These are phyloP conservation scores for Daldinia decipiens DNA, from an alignment of 495 filamentous ascomycete genomes.

Conservation along the genomic window DNA sequence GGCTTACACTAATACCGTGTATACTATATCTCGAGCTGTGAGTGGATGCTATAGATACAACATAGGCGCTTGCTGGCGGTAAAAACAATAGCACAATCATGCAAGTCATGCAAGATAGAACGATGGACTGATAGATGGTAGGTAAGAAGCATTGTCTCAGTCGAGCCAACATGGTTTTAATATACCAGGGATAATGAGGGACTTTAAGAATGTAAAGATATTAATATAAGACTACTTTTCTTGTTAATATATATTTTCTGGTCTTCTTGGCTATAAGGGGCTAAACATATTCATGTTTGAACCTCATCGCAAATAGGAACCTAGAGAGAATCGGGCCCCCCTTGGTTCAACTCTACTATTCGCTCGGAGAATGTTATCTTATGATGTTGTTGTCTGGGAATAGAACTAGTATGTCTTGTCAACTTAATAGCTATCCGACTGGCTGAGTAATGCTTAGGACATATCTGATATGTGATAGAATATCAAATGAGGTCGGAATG, in stretches of 20 bases:
- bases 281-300: background rate
- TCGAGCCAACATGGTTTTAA: too few relatives aligned
- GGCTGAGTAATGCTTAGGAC: background rate
- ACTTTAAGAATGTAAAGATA: too few relatives aligned
- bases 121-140: background rate
- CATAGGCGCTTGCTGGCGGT: background rate
- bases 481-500: background rate
- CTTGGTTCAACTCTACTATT: background rate
- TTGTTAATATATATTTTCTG: too few relatives aligned
- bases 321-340: background rate
- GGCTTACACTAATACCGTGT: background rate
- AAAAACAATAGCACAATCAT: background rate
- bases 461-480: conserved; percentile 1
- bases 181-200: too few relatives aligned
- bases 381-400: background rate
- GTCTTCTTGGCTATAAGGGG: background rate
- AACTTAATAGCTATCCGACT: background rate
- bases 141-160: too few relatives aligned
- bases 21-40: background rate
- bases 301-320: background rate
- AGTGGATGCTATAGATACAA: conserved; percentile 1
- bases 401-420: background rate
- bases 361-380: background rate
- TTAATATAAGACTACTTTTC: too few relatives aligned
- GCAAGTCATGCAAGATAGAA: background rate